Base-by-base conservation (phyloP, 768 basidiomycete species). In the Leccinum boreale region DNA sequence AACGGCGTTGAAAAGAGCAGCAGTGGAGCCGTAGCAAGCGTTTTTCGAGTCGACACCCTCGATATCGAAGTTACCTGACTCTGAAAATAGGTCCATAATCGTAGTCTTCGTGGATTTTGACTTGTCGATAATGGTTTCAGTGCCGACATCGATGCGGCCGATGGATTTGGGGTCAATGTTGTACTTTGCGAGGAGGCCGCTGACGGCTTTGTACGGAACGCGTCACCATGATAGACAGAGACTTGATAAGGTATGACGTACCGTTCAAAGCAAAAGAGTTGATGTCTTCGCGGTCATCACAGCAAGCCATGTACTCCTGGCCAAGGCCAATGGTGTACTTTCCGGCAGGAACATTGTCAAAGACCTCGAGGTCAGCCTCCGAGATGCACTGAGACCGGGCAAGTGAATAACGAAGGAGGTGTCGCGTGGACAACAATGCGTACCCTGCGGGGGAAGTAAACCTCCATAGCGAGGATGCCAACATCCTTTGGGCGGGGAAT, bases 41-140 rank as follows among this genome's bases (percentile, higher is more conserved):
- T 98, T 99, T 80, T 98, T 98, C 48, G 92, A 94, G 78, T 99
- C 97, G 73, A 99, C 90, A 65, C 97, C 97, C 77, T 99, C 97
- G 57, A 99, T 94, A 70, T 99, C 97, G 66, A 83, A 85, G 84
- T 99, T 99, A 57, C 94, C 94, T 29, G 87, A 84, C 58, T 85
- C 86, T 47, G 90, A 86, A 70, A 99, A 99, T 68, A 98, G 89
- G 75, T 98, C 94, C 97, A 99, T 98, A 59, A 99, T 84, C 57
- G 92, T 88, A 2, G 97, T 98, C 78, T 99, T 99, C 74, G 94
- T 93, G 7, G 96, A 92, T 77, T 99, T 99, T 45, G 94, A 95
- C 79, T 98, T 98, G 85, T 99, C 97, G 67, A 99, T 97, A 76
- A 98, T 92, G 42, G 97, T 98, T 74, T 99, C 97, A 24, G 97